Percentiles rank a stretch among this genome's conserved stretches.
phyloP scores from a whole-genome alignment of 177 flowering plant species.

The Vitis hybrid region DNA sequence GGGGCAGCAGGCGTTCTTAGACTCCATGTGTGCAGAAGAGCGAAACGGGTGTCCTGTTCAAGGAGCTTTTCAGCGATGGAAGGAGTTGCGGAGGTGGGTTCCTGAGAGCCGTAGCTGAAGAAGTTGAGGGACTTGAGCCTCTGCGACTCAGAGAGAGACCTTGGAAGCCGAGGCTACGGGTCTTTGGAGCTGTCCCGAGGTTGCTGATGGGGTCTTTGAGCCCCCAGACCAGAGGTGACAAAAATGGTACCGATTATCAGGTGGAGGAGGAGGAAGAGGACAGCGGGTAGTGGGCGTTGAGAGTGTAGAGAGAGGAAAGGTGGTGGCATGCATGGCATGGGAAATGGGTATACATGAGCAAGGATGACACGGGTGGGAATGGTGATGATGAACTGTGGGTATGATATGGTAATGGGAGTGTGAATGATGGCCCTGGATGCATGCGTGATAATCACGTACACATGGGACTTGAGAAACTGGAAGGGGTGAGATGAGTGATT shows the following conservation, averaged over 20 bases:
- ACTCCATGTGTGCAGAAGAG: neutral
- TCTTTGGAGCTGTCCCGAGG: neutral
- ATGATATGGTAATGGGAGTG: no score
- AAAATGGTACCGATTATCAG: slow-evolving; percentile 76
- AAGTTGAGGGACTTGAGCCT: slow-evolving; percentile 30
- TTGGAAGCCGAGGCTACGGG: slow-evolving; percentile 11
- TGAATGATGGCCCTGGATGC: no score
- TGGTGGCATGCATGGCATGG: slow-evolving; percentile 25
- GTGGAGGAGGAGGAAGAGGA: slow-evolving; percentile 73
- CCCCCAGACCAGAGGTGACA: slow-evolving; percentile 40
- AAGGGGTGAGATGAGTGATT: no score
- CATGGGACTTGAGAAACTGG: no score
- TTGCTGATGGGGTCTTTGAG: slow-evolving; percentile 19
- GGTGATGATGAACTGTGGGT: no score
- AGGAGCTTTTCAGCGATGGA: neutral
- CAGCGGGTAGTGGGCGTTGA: slow-evolving; percentile 27
- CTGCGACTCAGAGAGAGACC: slow-evolving; percentile 32
- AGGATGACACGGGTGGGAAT: no score
- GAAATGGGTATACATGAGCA: no score
- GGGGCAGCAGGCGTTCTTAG: no score
- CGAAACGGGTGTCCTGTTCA: no score
- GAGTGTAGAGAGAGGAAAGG: no score
- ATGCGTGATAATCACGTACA: no score
- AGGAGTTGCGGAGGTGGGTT: neutral
- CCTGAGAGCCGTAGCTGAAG: neutral